phyloP scores from a whole-genome alignment of 495 filamentous ascomycete species.

The Daldinia vernicosa region DNA sequence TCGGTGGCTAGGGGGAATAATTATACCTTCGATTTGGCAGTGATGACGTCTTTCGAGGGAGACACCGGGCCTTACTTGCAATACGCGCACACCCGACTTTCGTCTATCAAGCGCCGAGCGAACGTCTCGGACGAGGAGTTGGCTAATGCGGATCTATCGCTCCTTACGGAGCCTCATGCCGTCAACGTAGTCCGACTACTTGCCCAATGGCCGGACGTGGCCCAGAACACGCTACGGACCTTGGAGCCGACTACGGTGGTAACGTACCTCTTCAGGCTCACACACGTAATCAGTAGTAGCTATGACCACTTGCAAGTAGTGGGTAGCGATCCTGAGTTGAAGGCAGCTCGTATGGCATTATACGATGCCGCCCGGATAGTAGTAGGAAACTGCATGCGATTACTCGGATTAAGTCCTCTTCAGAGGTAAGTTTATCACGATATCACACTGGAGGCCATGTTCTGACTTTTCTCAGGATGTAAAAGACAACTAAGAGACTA shows the following conservation, averaged over 20 bases:
- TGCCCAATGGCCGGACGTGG: slow-evolving; percentile 70
- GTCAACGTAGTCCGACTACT: slow-evolving; percentile 67
- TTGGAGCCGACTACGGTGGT: slow-evolving; percentile 74
- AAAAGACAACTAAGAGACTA: not conserved
- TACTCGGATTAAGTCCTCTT: slow-evolving; percentile 82
- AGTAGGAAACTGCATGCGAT: slow-evolving; percentile 82
- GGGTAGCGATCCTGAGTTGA: slow-evolving; percentile 73
- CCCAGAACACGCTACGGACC: slow-evolving; percentile 69
- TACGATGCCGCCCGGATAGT: slow-evolving; percentile 83
- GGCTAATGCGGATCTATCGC: slow-evolving; percentile 63
- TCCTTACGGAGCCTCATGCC: slow-evolving; percentile 68
- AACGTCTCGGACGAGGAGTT: slow-evolving; percentile 62
- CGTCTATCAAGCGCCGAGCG: slow-evolving; percentile 66
- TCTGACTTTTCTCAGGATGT: slow-evolving; percentile 13
- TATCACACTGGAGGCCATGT: not conserved
- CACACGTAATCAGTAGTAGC: slow-evolving; percentile 80
- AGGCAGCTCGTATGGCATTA: slow-evolving; percentile 81
- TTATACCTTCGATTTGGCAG: slow-evolving; percentile 69
- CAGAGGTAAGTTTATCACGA: slow-evolving; percentile 58
- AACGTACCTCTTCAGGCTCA: slow-evolving; percentile 89
- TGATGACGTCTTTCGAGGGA: slow-evolving; percentile 75
- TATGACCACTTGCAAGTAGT: slow-evolving; percentile 85
- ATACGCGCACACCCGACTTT: slow-evolving; percentile 72
- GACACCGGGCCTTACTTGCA: slow-evolving; percentile 76
- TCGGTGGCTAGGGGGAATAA: slow-evolving; percentile 61